phyloP scores from a whole-genome alignment of 371 early-diverging fungal species.

The Mucor indicus region DNA sequence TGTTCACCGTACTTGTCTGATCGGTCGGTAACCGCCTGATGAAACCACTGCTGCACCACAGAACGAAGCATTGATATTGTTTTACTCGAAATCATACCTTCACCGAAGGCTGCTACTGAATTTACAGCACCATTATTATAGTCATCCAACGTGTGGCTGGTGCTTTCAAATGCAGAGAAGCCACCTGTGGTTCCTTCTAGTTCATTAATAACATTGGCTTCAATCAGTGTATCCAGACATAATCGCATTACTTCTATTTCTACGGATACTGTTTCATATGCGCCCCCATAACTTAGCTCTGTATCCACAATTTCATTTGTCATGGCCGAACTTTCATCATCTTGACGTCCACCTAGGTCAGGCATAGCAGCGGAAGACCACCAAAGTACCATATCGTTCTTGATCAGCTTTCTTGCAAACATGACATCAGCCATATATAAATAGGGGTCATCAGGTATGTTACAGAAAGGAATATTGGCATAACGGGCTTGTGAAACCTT shows the following conservation, averaged over 20 bases:
- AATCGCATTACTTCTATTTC: conserved; percentile 83
- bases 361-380: conserved; percentile 80
- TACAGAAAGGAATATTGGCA: conserved; percentile 88
- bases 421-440: conserved; percentile 80
- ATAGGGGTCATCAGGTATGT: conserved; percentile 78
- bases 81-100: conserved; percentile 60
- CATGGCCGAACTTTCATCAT: conserved; percentile 68
- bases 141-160: conserved; percentile 49
- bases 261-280: conserved; percentile 76
- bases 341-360: conserved; percentile 90
- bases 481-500: conserved; percentile 77
- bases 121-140: conserved; percentile 46
- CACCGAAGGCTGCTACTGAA: conserved; percentile 45
- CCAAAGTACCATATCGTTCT: conserved; percentile 86
- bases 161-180: conserved; percentile 45
- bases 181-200: conserved; percentile 64
- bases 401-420: conserved; percentile 74
- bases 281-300: conserved; percentile 74
- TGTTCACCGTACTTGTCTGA: conserved; percentile 38
- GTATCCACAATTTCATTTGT: conserved; percentile 56
- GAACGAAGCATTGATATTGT: conserved; percentile 73
- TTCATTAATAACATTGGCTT: conserved; percentile 73
- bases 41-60: conserved; percentile 76
- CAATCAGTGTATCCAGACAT: conserved; percentile 79
- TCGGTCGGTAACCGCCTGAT: conserved; percentile 36